Evolutionary conservation across 2,329 filamentous ascomycete species (phyloP), one percentile per base, ranked within the genome.

Genomic region (Penicillium rolfsii): DNA sequence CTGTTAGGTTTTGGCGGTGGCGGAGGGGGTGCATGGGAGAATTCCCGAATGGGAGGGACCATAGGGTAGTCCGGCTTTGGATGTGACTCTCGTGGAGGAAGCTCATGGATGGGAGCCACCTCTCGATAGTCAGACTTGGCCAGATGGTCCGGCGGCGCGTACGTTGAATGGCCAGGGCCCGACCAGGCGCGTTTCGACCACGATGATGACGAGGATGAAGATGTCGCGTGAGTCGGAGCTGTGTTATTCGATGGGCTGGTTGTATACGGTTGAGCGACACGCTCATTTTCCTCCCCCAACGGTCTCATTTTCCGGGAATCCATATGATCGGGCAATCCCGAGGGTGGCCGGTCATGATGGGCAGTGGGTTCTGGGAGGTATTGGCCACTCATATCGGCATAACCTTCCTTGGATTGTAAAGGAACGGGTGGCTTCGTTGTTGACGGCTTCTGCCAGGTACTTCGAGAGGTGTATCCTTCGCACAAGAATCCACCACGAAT

Each of bases 401-500:
- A 83, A 12, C 81, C 83, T 66, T 93, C 91, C 77, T 96, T 96
- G 22, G 92, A 93, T 77, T 96, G 91, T 53, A 96, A 84, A 61
- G 89, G 91, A 67, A 93, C 84, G 53, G 88, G 85, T 54, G 83
- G 79, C 68, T 88, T 85, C 67, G 90, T 87, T 71, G 80, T 87
- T 62, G 90, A 88, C 35, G 89, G 87, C 77, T 94, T 96, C 65
- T 89, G 87, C 88, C 91, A 95, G 55, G 86, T 83, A 45, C 88
- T 87, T 70, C 91, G 86, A 68, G 90, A 88, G 57, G 90, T 90
- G 77, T 99, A 99, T 55, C 95, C 95, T 68, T 91, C 90, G 75
- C 95, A 99, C 36, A 91, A 82, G 75, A 98, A 98, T 16, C 91
- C 91, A 48, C 95, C 94, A 63, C 92, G 90, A 58, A 90, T 84